Evolutionary conservation across 2,329 filamentous ascomycete species (phyloP).

Genomic region (Falciphora oryzae): DNA sequence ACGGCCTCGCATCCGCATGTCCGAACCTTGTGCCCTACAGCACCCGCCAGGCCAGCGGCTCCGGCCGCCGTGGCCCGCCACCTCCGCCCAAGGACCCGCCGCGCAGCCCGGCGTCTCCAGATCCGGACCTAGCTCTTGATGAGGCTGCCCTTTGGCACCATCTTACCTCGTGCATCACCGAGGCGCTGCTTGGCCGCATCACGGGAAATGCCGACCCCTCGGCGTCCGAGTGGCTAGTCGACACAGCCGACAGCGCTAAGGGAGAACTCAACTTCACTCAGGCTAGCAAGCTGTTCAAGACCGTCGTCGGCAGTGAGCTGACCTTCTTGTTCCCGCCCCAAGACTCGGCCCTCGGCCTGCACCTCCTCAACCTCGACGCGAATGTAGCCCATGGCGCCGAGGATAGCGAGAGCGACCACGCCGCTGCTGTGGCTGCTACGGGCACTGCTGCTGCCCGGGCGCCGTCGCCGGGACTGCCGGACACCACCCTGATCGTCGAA

Average conservation of each 20-base stretch:
- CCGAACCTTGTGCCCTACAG: conserved; percentile 39
- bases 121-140: conserved; percentile 21
- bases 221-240: conserved; percentile 42
- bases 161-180: conserved; percentile 43
- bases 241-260: conserved; percentile 46
- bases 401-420: conserved; percentile 8
- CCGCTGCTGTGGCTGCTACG: too few species aligned
- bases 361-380: conserved; percentile 20
- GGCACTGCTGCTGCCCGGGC: neutral
- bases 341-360: conserved; percentile 31
- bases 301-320: conserved; percentile 32
- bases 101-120: conserved; percentile 14
- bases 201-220: conserved; percentile 30
- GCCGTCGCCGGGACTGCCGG: conserved; percentile 14
- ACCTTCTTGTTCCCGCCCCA: conserved; percentile 42
- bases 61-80: neutral
- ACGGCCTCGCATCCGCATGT: conserved; percentile 33
- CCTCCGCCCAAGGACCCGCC: conserved; percentile 6
- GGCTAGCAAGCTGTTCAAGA: conserved; percentile 26
- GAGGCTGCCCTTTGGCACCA: conserved; percentile 41
- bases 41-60: conserved; percentile 22
- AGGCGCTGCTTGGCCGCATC: conserved; percentile 39
- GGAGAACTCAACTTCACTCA: conserved; percentile 35
- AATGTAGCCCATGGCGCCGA: neutral
- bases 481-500: conserved; percentile 21